Evolutionary conservation across 2,329 filamentous ascomycete species (phyloP), one percentile per base, ranked within the genome.

Genomic region (Fusarium continuum): DNA sequence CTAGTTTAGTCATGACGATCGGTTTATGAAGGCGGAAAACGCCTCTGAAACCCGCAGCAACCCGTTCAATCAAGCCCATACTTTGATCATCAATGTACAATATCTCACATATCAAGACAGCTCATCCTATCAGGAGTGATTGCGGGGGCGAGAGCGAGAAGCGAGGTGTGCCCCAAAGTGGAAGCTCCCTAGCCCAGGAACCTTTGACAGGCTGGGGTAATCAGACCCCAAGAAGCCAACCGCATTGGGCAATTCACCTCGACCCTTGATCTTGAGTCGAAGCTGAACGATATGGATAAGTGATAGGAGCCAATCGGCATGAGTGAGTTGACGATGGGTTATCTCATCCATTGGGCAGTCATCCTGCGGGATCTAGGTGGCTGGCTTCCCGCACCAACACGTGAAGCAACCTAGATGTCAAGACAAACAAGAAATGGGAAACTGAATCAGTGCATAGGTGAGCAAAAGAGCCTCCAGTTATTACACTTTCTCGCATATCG

Each of bases 131-230:
- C n/a, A 17, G 20, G 20, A 8, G 8, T 8, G 41, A 29, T 16
- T 46, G 26, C 23, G 29, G 34, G 54, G 54, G 57, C 40, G 36
- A 41, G 19, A 32, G 28, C 49, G 26, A 36, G 13, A 8, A 20
- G 22, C 38, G n/a, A 22, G 41, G 34, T 28, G 56, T 39, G 55
- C 17, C 57, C 57, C 57, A 8, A 61, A 61, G 17, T 25, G 56
- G 57, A 61, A 61, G 57, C 57, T 61, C 56, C 54, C 6, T 41
- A 53, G 29, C 39, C 41, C 17, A 40, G 57, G 56, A 56, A 61
- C 56, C 57, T 61, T 61, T 61, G 57, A 56, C 56, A 61, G 49
- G 56, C 57, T 55, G 56, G 56, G 57, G 56, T 61, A 49, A 14
- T 22, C 10, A 16, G 17, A 25, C 31, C 25, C 6, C 11, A 23